Base-by-base conservation (phyloP, 345 rosid species). In the Eucalyptus erythrocorys region DNA sequence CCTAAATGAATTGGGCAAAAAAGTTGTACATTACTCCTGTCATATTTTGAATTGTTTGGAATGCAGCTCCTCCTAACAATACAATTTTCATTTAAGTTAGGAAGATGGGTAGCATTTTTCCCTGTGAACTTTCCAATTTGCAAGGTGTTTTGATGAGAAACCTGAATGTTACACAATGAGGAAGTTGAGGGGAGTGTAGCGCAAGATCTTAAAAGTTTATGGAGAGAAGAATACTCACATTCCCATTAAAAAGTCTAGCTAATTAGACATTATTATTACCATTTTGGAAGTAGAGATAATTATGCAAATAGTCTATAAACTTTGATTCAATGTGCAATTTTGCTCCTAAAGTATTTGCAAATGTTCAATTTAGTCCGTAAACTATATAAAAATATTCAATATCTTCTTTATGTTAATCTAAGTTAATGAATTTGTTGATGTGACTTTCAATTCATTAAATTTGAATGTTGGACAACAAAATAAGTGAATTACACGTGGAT, bases 291-390 rank as follows among this genome's bases (percentile, higher is more conserved):
- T 76, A 76, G 4, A 7, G 3, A 76, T 76, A 37, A 76, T 76
- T 6, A 19, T 4, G 37, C 14, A 76, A 34, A 76, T 76, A 1
- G 0, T 37, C 3, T 6, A 3, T 21, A 40, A 37, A 37, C 24
- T 37, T 21, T 37, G 4, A 2, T 71, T 1, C 7, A 19, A 3
- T 71, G 0, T 10, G 42, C 1, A 71, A 37, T 71, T 8, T 3
- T 12, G 0, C 4, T 8, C 1, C 1, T 37, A 21, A 71, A 37
- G 6, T 71, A 37, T 71, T 71, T 8, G 27, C 19, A 71, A 10
- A 37, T 71, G 6, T 37, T 71, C 1, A 71, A 71, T 71, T 1
- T 34, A 34, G 4, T 71, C 26, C 10, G 4, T 71, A 34, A 3
- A 34, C 0, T 71, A 71, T 34, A 34, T 34, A 9, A 71, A 9